A percentile compares a stretch with the other conserved stretches of the same genome.
These are phyloP conservation scores for Penicillium canariense DNA, from an alignment of 495 filamentous ascomycete genomes.

Conservation along the genomic window DNA sequence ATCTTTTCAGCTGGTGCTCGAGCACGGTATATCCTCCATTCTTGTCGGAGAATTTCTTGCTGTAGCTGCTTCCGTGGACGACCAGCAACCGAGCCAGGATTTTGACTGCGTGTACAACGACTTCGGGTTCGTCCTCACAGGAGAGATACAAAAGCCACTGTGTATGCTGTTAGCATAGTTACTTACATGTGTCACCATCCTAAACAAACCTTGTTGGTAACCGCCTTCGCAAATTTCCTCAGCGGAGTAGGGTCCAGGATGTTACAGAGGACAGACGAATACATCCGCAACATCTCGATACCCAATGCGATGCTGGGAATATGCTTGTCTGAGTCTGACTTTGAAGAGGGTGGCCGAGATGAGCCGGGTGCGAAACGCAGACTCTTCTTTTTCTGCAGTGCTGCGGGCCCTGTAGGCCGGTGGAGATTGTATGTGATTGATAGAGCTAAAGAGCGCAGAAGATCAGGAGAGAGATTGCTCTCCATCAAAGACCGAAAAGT, in stretches of 20 bases:
- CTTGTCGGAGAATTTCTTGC: conserved; percentile 79
- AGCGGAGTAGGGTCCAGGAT: conserved; percentile 62
- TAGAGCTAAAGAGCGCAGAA: conserved; percentile 80
- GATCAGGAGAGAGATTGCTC: conserved; percentile 74
- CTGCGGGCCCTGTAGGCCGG: conserved; percentile 47
- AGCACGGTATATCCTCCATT: conserved; percentile 84
- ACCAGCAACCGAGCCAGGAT: conserved; percentile 86
- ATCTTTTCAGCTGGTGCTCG: conserved; percentile 73
- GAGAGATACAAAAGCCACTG: conserved; percentile 95
- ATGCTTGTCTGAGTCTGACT: conserved; percentile 27
- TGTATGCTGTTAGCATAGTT: neutral
- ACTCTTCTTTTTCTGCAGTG: conserved; percentile 53
- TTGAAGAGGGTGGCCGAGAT: conserved; percentile 25
- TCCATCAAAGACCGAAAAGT: conserved; percentile 77
- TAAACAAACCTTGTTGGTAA: conserved; percentile 84
- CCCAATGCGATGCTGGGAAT: conserved; percentile 57
- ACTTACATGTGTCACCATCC: neutral
- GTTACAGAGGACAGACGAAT: conserved; percentile 77
- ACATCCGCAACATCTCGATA: conserved; percentile 74
- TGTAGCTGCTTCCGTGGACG: conserved; percentile 73
- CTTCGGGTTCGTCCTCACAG: conserved; percentile 78
- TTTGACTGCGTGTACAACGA: conserved; percentile 76
- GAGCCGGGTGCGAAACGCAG: conserved; percentile 35
- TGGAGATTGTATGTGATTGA: conserved; percentile 94
- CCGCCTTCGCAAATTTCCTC: conserved; percentile 86